phyloP scores from a whole-genome alignment of 257 asterid genomes.

The Solanum phureja region DNA sequence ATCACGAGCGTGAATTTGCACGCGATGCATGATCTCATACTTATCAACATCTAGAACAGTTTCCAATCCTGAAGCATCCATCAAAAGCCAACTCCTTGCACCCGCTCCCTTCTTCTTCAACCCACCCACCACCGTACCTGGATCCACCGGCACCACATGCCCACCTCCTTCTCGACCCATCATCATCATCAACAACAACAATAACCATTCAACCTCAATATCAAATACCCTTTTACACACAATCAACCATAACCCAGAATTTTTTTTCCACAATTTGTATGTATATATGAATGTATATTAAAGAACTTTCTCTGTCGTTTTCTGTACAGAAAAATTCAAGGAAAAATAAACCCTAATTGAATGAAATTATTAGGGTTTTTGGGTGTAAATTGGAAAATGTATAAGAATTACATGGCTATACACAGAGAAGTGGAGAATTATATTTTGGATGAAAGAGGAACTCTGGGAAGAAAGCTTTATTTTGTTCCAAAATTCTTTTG shows the following conservation, averaged over 20 bases:
- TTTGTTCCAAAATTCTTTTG: background rate
- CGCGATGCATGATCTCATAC: conserved; percentile 83
- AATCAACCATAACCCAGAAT: background rate
- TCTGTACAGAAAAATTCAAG: background rate
- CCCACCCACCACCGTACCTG: conserved; percentile 27
- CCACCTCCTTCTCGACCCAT: conserved; percentile 40
- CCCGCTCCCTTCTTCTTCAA: conserved; percentile 53
- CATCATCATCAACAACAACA: background rate
- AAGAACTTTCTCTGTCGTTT: background rate
- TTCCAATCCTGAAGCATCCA: conserved; percentile 59
- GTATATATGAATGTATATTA: background rate
- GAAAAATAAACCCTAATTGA: background rate
- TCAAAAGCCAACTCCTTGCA: conserved; percentile 64
- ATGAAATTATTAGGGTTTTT: background rate
- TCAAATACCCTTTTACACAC: background rate
- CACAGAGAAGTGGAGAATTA: background rate
- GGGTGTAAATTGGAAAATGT: background rate
- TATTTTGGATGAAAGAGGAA: background rate
- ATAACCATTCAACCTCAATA: background rate
- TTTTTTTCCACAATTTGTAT: background rate
- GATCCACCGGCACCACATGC: conserved; percentile 46
- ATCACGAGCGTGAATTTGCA: conserved; percentile 87
- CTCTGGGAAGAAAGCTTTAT: background rate
- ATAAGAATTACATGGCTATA: background rate
- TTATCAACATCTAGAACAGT: conserved; percentile 56